Evolutionary conservation across 1,284 basidiomycete species (phyloP), one percentile per base, ranked within the genome.

Genomic region (Tylopilus orsonianus): DNA sequence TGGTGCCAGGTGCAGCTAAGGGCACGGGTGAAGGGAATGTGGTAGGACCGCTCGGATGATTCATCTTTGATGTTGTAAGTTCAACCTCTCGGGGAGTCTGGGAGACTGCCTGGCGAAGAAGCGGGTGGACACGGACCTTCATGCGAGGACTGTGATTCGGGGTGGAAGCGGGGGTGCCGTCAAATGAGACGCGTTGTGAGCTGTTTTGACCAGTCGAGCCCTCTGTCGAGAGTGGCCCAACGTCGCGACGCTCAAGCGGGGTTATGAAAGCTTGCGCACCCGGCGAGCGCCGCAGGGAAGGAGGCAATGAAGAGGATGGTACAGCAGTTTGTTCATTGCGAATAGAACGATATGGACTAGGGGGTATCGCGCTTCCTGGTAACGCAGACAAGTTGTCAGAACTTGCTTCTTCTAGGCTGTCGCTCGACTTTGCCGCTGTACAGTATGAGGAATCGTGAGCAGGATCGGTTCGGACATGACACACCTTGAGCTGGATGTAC

Each of bases 351-450:
- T 63, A 40, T 19, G 66, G 65, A 4, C 64, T 55, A 16, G 63
- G 56, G 16, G 68, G 59, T 4, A 66, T 62, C 4, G 65, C 56
- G 23, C 56, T 61, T 1, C 58, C 55, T 0, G 75, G 74, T 16
- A 75, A 60, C 3, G 66, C 67, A 5, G 74, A 62, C 8, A 73
- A 61, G 53, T 68, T 72, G 56, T 75, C 73, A 3, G 70, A 70
- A 50, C 62, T 70, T 7, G 67, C 68, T 26, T 60, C 49, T 20
- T 66, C 65, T 8, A 71, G 57, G 32, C 35, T 48, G 23, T 47
- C 33, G 32, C 36, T 49, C 7, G 42, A 46, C 19, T 27, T 12
- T 16, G 44, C 20, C 24, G 16, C 64, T 64, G 19, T 10, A n/a
- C n/a, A n/a, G n/a, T n/a, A 24, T 6, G 9, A 18, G 13, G 13